Evolutionary conservation across 176 grass and related monocot species (phyloP).

Genomic region (Oryza longistaminata): DNA sequence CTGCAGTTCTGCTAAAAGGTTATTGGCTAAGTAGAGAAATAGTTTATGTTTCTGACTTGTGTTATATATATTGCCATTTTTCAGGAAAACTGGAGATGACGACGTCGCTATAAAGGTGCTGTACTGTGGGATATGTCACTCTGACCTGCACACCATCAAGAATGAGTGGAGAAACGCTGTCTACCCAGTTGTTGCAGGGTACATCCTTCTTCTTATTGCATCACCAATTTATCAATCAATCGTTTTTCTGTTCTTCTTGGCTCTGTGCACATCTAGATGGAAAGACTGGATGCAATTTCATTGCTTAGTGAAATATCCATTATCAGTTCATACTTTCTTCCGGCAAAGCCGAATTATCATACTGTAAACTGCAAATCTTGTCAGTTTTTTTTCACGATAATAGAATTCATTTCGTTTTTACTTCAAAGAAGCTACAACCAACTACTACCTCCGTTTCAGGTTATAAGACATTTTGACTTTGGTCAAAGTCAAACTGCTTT

Average conservation of each 20-base stretch:
- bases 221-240: neutral
- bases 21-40: neutral
- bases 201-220: neutral
- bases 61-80: neutral
- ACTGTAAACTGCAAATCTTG: too few relatives aligned
- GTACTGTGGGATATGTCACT: slow-evolving; percentile 89
- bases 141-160: slow-evolving; percentile 77
- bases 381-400: too few relatives aligned
- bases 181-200: slow-evolving; percentile 82
- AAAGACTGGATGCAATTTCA: too few relatives aligned
- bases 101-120: slow-evolving; percentile 78
- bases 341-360: neutral
- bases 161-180: slow-evolving; percentile 70
- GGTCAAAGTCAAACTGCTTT: too few relatives aligned
- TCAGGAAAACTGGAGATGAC: slow-evolving; percentile 73
- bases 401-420: too few relatives aligned
- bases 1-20: neutral
- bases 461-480: too few relatives aligned
- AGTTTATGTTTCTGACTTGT: neutral
- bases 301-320: too few relatives aligned
- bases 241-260: too few relatives aligned
- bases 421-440: too few relatives aligned
- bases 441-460: too few relatives aligned
- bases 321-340: neutral
- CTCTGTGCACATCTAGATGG: too few relatives aligned